These are phyloP conservation scores for Begonia masoniana DNA, from an alignment of 306 rosid species.

Conservation along the genomic window DNA sequence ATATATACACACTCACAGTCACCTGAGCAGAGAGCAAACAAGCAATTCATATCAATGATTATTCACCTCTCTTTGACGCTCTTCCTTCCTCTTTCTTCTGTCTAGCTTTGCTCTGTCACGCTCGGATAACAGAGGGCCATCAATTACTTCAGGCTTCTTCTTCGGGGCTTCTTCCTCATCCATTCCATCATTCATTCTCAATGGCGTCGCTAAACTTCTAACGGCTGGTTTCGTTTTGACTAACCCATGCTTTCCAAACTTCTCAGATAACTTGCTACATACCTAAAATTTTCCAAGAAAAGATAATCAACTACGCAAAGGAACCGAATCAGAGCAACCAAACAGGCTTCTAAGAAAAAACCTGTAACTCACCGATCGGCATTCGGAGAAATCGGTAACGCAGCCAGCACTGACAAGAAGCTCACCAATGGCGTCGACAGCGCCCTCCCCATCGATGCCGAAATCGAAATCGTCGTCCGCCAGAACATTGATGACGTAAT, in stretches of 20 bases:
- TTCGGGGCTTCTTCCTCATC: conserved; percentile 60
- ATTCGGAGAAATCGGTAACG: conserved; percentile 56
- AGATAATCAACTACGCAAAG: no score
- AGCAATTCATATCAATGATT: not conserved
- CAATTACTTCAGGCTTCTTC: conserved; percentile 76
- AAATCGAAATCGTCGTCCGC: conserved; percentile 97
- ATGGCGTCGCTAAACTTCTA: conserved; percentile 76
- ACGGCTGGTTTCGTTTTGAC: conserved; percentile 65
- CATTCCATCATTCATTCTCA: conserved; percentile 90
- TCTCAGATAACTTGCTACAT: conserved; percentile 61
- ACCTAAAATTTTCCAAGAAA: conserved; percentile 26
- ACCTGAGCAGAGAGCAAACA: no score
- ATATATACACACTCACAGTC: no score
- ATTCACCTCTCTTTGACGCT: conserved; percentile 90
- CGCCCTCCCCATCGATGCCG: conserved; percentile 82
- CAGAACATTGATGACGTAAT: conserved; percentile 84
- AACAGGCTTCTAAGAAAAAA: not conserved
- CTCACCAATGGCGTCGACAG: conserved; percentile 77
- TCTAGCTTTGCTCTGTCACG: conserved; percentile 72
- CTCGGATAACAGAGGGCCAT: conserved; percentile 79
- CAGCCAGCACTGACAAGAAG: conserved; percentile 83
- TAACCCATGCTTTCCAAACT: conserved; percentile 86
- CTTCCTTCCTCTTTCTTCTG: conserved; percentile 84
- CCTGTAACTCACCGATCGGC: conserved; percentile 60
- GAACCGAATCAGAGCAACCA: conserved; percentile 4